Evolutionary conservation across 306 rosid species (phyloP).

Genomic region (Glycyrrhiza uralensis): DNA sequence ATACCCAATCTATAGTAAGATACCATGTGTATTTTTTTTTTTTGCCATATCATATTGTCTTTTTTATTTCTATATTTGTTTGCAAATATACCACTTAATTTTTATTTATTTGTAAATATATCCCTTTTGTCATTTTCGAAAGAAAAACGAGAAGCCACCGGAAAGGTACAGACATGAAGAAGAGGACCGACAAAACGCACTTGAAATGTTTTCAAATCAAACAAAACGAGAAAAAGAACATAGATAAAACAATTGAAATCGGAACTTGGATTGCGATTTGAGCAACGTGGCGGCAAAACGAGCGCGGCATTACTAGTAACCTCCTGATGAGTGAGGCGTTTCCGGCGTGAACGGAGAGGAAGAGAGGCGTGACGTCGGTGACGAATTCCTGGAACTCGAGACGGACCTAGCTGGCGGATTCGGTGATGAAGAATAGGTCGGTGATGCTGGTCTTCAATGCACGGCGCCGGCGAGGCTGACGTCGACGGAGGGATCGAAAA

Average conservation of each 20-base stretch:
- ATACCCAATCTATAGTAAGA: too few species aligned
- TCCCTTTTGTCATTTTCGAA: too few species aligned
- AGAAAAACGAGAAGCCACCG: too few species aligned
- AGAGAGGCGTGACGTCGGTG: constrained; percentile 81
- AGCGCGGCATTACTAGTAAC: constrained; percentile 57
- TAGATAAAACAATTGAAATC: constrained; percentile 34
- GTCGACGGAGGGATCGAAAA: constrained; percentile 73
- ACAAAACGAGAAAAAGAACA: constrained; percentile 6
- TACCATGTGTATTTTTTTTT: too few species aligned
- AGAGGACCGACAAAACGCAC: too few species aligned
- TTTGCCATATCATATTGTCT: too few species aligned
- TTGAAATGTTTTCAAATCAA: too few species aligned
- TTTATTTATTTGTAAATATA: too few species aligned
- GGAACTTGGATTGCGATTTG: constrained; percentile 29
- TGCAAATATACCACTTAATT: too few species aligned
- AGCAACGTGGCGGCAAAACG: neutral
- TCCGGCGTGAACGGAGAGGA: constrained; percentile 81
- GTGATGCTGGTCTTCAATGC: constrained; percentile 47
- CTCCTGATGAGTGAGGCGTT: constrained; percentile 53
- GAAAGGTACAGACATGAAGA: too few species aligned
- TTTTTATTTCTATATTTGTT: too few species aligned
- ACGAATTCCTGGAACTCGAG: constrained; percentile 64
- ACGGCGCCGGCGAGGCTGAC: constrained; percentile 87
- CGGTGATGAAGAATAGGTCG: constrained; percentile 47
- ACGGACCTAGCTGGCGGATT: constrained; percentile 60